Evolutionary conservation across 371 early-diverging fungal genomes (phyloP).

Genomic region (Mortierella sp.): DNA sequence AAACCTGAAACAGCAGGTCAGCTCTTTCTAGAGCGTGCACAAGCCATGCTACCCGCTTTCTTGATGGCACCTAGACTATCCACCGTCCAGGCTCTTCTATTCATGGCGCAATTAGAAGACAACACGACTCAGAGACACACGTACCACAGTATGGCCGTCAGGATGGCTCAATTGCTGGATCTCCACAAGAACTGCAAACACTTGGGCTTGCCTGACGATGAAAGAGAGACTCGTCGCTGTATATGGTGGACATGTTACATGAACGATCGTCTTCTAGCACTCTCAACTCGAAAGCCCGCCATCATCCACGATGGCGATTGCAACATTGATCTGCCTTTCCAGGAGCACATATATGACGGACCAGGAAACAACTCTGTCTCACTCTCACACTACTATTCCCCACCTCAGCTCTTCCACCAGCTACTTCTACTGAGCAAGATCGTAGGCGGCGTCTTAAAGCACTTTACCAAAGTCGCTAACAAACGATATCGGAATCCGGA

Average conservation of each 20-base stretch:
- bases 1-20: conserved; percentile 57
- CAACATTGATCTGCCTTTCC: conserved; percentile 53
- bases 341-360: conserved; percentile 55
- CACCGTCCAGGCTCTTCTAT: conserved; percentile 48
- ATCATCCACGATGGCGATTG: conserved; percentile 55
- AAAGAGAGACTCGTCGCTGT: conserved; percentile 50
- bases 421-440: conserved; percentile 48
- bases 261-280: conserved; percentile 53
- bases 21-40: conserved; percentile 55
- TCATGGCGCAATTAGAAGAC: conserved; percentile 51
- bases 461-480: conserved; percentile 53
- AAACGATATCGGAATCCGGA: conserved; percentile 44
- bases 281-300: conserved; percentile 49
- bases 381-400: conserved; percentile 54
- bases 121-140: conserved; percentile 55
- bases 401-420: conserved; percentile 52
- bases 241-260: conserved; percentile 57
- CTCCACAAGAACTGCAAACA: conserved; percentile 50
- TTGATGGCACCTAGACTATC: conserved; percentile 55
- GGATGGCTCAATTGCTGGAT: conserved; percentile 52
- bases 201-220: conserved; percentile 49
- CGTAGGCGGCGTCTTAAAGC: conserved; percentile 50
- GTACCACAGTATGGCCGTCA: conserved; percentile 53
- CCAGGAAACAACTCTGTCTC: conserved; percentile 51
- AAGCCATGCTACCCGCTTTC: conserved; percentile 52